Conservation (phyloP, 208 protist species). For the Trypanosoma scelopori region DNA sequence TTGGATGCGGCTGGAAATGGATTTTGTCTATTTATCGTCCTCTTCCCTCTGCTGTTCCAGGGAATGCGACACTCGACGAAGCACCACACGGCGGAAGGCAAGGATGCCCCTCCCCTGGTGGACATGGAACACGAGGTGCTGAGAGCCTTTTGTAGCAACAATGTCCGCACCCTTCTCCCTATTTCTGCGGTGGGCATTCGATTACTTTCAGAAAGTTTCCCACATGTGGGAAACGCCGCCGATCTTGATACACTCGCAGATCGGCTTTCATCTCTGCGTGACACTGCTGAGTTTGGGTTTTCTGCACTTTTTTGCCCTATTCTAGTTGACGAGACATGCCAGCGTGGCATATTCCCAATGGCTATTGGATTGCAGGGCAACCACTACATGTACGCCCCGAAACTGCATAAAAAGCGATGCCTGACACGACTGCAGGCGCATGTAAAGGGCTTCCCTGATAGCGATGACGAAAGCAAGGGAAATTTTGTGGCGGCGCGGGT, state of each 20-base stretch:
- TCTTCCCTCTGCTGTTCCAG: neutral
- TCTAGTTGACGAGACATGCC: constrained; percentile 68
- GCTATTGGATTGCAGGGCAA: constrained; percentile 27
- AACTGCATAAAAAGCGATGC: constrained; percentile 58
- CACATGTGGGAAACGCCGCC: constrained; percentile 29
- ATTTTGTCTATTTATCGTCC: neutral
- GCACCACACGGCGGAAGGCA: constrained; percentile 3
- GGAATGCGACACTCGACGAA: constrained; percentile 27
- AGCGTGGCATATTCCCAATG: constrained; percentile 76
- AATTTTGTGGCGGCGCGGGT: constrained; percentile 29
- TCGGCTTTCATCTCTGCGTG: constrained; percentile 25
- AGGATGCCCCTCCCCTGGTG: constrained; percentile 2
- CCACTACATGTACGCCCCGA: constrained; percentile 63
- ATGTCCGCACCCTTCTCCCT: constrained; percentile 35
- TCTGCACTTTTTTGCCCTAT: constrained; percentile 65
- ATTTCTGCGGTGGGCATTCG: constrained; percentile 27
- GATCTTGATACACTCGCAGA: constrained; percentile 47
- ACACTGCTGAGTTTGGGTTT: constrained; percentile 53
- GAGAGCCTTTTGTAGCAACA: constrained; percentile 4
- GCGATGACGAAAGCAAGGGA: constrained; percentile 28
- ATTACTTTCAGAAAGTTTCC: constrained; percentile 33
- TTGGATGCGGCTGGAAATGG: neutral
- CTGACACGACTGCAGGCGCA: constrained; percentile 28
- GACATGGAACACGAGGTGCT: constrained; percentile 43
- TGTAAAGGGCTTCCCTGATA: constrained; percentile 38